Base-by-base conservation (phyloP, 2,329 filamentous ascomycete species). In the Didymella lethalis region DNA sequence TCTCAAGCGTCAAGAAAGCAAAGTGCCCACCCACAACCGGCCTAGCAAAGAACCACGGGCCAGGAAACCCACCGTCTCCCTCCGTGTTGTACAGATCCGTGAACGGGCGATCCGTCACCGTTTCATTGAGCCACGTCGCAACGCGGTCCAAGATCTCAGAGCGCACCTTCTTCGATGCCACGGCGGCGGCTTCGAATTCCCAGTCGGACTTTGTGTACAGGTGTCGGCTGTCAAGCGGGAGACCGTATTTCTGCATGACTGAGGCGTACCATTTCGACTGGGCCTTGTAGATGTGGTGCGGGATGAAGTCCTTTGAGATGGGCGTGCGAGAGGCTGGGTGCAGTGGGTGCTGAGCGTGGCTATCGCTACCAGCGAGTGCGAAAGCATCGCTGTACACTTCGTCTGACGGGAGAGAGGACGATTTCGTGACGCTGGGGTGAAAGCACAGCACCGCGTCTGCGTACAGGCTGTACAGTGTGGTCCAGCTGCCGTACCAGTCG, bases 151-250 rank as follows among this genome's bases (percentile, higher is more conserved):
- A 79, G 49, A 96, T 92, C 73, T 90, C 86, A 2, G 84, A 82
- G 53, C 92, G 84, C 1, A 90, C 90, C 57, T 83, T 79, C 72
- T 85, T 85, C 66, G 87, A 88, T 4, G 91, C 86, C 5, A 96
- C 89, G 1, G 92, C 90, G 46, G 92, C 92, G 0, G 91, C 90
- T 75, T 95, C 93, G 75, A 96, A 93, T 68, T 95, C 89, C 92
- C 92, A 96, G 78, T 96, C 92, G 29, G 89, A 92, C 79, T 96
- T 96, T 32, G 91, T 90, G 76, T 95, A 95, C 3, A 94, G 77
- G 75, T 95, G 91, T 43, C 92, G 86, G 65, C 86, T 90, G 77
- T 96, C 92, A 7, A 96, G 84, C 0, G 92, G 92, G 3, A 96
- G 79, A 1, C 92, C 92, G 75, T 94, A 96, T 68, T 86, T 88